Evolutionary conservation across 2,329 filamentous ascomycete species (phyloP).

Genomic region (Phialophora chinensis): DNA sequence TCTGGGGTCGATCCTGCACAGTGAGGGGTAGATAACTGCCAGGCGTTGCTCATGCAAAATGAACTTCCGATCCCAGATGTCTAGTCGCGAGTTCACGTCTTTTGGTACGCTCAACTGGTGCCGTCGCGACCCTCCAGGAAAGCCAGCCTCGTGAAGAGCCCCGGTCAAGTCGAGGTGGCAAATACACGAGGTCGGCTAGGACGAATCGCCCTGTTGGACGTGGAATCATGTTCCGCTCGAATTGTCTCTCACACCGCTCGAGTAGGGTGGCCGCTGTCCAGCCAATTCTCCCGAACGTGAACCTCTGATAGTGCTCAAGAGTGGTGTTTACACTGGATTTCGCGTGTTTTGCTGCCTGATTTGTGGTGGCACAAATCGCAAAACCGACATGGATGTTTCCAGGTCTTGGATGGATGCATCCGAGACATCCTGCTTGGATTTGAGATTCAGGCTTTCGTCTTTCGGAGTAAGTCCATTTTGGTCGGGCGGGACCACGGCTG

Average conservation of each 20-base stretch:
- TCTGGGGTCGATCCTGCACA: not conserved
- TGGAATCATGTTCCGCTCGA: not conserved
- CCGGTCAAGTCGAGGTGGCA: not conserved
- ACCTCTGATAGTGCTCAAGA: not conserved
- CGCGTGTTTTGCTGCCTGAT: conserved; percentile 38
- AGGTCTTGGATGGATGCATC: conserved; percentile 48
- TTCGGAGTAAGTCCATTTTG: not conserved
- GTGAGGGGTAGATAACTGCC: not conserved
- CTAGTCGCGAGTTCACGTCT: not conserved
- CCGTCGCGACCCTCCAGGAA: not conserved
- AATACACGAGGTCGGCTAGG: not conserved
- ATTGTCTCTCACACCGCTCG: not conserved
- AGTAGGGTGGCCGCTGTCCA: not conserved
- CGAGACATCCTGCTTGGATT: conserved; percentile 25
- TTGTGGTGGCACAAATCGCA: conserved; percentile 51
- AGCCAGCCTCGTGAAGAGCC: not conserved
- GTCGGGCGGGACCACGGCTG: conserved; percentile 13
- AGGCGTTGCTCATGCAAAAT: not conserved
- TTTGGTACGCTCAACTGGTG: not conserved
- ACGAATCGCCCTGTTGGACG: not conserved
- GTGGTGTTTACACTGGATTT: not conserved
- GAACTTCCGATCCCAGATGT: not conserved
- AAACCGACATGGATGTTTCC: conserved; percentile 52
- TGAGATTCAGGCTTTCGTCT: conserved; percentile 15
- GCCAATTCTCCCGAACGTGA: not conserved